These are phyloP conservation scores for Primulina huaijiensis DNA, from an alignment of 257 asterid genomes.

Conservation along the genomic window DNA sequence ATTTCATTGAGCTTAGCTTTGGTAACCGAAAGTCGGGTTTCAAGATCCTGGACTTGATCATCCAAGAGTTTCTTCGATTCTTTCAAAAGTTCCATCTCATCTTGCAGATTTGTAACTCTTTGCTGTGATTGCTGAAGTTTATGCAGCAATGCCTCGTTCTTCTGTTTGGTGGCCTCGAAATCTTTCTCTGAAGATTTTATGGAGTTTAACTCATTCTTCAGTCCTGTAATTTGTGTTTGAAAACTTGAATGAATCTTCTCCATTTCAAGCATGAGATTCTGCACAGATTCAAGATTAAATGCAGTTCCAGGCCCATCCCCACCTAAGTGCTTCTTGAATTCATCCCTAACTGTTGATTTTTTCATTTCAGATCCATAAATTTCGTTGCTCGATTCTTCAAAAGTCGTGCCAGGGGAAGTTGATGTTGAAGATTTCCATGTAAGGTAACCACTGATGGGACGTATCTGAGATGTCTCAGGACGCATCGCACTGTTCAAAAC, in stretches of 20 bases:
- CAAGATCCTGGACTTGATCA: conserved; percentile 72
- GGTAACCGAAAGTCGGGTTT: conserved; percentile 55
- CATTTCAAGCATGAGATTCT: conserved; percentile 49
- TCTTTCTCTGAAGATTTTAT: conserved; percentile 32
- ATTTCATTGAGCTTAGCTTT: conserved; percentile 44
- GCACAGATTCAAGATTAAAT: conserved; percentile 43
- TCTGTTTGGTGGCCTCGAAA: conserved; percentile 26
- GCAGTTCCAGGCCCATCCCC: conserved; percentile 51
- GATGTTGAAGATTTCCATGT: conserved; percentile 65
- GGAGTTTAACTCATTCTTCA: conserved; percentile 41
- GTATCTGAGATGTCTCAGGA: conserved; percentile 29
- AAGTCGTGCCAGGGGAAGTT: conserved; percentile 37
- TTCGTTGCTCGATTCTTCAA: conserved; percentile 32
- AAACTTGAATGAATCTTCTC: conserved; percentile 44
- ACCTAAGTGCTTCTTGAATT: conserved; percentile 47
- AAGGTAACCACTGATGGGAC: conserved; percentile 51
- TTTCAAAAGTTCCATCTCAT: conserved; percentile 39
- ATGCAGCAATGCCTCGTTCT: conserved; percentile 28
- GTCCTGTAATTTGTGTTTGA: conserved; percentile 41
- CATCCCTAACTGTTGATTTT: conserved; percentile 31
- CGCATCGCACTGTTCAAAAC: conserved; percentile 25
- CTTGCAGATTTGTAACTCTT: conserved; percentile 27
- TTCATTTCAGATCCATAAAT: conserved; percentile 23
- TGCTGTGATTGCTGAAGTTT: conserved; percentile 35
- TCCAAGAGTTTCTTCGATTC: conserved; percentile 50